Evolutionary conservation across 2,329 filamentous ascomycete genomes (phyloP).

Genomic region (Macroventuria anomochaeta): DNA sequence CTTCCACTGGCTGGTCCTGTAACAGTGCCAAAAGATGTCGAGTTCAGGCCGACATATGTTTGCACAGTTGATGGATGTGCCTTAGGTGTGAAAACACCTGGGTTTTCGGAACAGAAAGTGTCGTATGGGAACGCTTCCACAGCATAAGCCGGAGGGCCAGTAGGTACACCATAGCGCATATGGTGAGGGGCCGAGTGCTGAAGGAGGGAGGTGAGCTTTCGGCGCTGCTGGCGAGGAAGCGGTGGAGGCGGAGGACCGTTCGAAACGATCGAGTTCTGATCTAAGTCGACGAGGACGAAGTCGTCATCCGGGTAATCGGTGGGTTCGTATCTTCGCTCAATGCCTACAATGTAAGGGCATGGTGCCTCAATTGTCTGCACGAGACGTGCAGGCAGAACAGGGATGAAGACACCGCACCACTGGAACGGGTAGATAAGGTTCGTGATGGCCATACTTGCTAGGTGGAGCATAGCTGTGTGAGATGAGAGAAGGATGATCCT

Average conservation of each 20-base stretch:
- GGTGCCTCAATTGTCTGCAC: slow-evolving; percentile 92
- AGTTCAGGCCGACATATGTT: slow-evolving; percentile 88
- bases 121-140: slow-evolving; percentile 92
- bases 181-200: slow-evolving; percentile 92
- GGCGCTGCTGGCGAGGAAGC: slow-evolving; percentile 84
- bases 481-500: slow-evolving; percentile 96
- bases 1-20: slow-evolving; percentile 59
- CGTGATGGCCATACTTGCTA: slow-evolving; percentile 85
- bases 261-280: slow-evolving; percentile 87
- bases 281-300: slow-evolving; percentile 92
- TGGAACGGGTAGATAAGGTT: slow-evolving; percentile 88
- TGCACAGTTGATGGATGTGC: slow-evolving; percentile 75
- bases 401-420: slow-evolving; percentile 95
- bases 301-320: slow-evolving; percentile 91
- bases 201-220: slow-evolving; percentile 86
- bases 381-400: slow-evolving; percentile 83
- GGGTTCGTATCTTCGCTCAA: slow-evolving; percentile 88
- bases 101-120: slow-evolving; percentile 85
- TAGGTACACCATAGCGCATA: slow-evolving; percentile 80
- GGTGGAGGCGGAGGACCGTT: slow-evolving; percentile 76
- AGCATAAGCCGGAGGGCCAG: slow-evolving; percentile 91
- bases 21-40: slow-evolving; percentile 79
- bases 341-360: slow-evolving; percentile 95
- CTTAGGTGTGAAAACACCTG: slow-evolving; percentile 76
- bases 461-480: slow-evolving; percentile 93